phyloP scores from a whole-genome alignment of 129 eudicot species.

The Centaurea solstitialis region DNA sequence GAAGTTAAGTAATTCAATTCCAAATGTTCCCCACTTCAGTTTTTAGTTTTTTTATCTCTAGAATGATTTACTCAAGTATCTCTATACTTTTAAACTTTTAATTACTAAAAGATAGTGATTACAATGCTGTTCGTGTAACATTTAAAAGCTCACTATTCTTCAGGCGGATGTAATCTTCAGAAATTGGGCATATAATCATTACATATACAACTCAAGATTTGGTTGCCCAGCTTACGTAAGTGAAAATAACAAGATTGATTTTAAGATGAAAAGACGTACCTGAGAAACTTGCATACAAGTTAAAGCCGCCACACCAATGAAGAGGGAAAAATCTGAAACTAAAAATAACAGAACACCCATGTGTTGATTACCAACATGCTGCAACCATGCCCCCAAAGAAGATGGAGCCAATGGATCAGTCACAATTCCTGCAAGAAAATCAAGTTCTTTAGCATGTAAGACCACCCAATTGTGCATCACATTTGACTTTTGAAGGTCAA shows the following conservation, averaged over 20 bases:
- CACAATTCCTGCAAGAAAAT: slow-evolving; percentile 59
- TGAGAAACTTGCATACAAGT: slow-evolving; percentile 89
- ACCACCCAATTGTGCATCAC: background rate
- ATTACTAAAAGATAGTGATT: background rate
- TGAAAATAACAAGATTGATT: background rate
- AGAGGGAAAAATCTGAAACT: slow-evolving; percentile 65
- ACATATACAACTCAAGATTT: background rate
- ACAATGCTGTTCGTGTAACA: background rate
- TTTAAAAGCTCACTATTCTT: background rate
- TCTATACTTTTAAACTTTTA: background rate
- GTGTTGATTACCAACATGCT: slow-evolving; percentile 79
- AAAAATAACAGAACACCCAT: slow-evolving; percentile 73
- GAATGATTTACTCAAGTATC: background rate
- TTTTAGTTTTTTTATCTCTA: background rate
- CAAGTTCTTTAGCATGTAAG: background rate
- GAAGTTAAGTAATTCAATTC: background rate
- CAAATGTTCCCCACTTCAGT: background rate
- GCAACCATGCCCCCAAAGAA: slow-evolving; percentile 83
- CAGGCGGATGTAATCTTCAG: background rate
- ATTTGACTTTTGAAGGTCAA: slow-evolving; percentile 1
- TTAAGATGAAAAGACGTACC: slow-evolving; percentile 39
- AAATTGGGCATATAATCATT: no score
- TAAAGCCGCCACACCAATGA: slow-evolving; percentile 77
- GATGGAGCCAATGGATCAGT: slow-evolving; percentile 90
- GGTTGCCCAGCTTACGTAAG: background rate